Evolutionary conservation across 2,329 filamentous ascomycete species (phyloP), one percentile per base, ranked within the genome.

Genomic region (Xylaria sp.): DNA sequence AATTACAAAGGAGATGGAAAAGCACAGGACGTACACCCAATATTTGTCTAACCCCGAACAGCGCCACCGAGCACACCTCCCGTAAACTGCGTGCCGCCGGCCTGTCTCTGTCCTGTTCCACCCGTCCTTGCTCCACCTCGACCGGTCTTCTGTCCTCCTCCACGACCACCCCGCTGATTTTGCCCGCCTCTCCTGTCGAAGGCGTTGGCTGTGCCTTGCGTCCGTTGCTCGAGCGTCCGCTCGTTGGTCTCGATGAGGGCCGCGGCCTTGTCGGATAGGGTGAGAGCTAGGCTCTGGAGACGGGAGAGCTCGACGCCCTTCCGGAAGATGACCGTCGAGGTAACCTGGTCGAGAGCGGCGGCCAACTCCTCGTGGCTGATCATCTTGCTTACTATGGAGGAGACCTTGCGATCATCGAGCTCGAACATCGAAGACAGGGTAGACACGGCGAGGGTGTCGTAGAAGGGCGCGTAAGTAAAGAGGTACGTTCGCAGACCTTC

Each of bases 391-490:
- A 99, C 90, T 65, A 99, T 91, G 44, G 96, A 94, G n/a, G 92
- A 87, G 61, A 98, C 94, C 88, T 98, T 98, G 84, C 91, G 89
- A 76, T 91, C 86, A 66, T 94, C 89, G 28, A 99, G 91, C 83
- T 99, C 96, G 82, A 99, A 99, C 96, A 99, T 99, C 74, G 85
- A 86, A 72, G 94, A 91, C 70, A 99, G 88, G 28, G 94, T 97
- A 74, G 89, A 87, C 76, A 98, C 88, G 69, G 94, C 91, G 69
- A 99, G 90, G 25, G 96, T 98, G 84, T 99, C 96, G 86, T 99
- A 99, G 88, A 97, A 99, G 63, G 96, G 96, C 46, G 97, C 96
- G 83, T 99, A 99, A 65, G 96, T 99, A 88, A 99, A 99, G 76
- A 99, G 93, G 82, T 98, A 99, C 64, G 96, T 99, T 76, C 96